Evolutionary conservation across 192 early-diverging fungal genomes (phyloP), one percentile per base, ranked within the genome.

Genomic region (Chytriomyces sp.): DNA sequence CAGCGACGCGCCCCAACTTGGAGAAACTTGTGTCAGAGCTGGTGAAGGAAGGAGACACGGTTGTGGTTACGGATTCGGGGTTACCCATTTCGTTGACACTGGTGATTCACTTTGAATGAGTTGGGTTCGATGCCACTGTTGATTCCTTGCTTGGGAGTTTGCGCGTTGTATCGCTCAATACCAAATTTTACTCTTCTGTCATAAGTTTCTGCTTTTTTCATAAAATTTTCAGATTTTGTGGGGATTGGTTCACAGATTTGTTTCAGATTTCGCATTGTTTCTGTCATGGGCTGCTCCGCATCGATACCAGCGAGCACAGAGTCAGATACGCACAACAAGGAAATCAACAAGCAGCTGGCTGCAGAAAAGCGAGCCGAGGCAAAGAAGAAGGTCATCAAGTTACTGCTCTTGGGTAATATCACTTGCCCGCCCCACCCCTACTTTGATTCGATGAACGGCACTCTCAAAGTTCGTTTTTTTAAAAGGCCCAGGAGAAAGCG

Each of bases 1-100:
- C 88, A 62, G 87, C 86, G 1, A 95, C 94, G 16, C 84, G 94
- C n/a, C 91, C 91, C 4, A 99, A 99, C 80, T 86, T 99, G n/a
- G 83, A 65, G 7, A 93, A 93, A 84, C 74, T 74, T 59, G 71
- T 97, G 11, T 59, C 67, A 4, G 89, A 93, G 4, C 78, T 98
- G 61, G 80, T 96, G 23, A 79, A 81, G 18, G 86, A 89, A 53
- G 90, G 89, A 3, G 90, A 92, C 24, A 89, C 86, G 61, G 86
- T 99, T 53, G 91, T 89, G 8, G 91, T 96, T 48, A 97, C 97
- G 0, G 97, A 97, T 82, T 84, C 86, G 65, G 79, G 82, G 7
- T 81, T 96, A 66, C 92, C 92, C 5, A 87, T 94, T 50, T 83
- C 74, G 45, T 70, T 87, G 80, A 24, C 68, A 18, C 20, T 87